Base-by-base conservation (phyloP, 2,329 filamentous ascomycete genomes). In the Cercospora nicotianae region DNA sequence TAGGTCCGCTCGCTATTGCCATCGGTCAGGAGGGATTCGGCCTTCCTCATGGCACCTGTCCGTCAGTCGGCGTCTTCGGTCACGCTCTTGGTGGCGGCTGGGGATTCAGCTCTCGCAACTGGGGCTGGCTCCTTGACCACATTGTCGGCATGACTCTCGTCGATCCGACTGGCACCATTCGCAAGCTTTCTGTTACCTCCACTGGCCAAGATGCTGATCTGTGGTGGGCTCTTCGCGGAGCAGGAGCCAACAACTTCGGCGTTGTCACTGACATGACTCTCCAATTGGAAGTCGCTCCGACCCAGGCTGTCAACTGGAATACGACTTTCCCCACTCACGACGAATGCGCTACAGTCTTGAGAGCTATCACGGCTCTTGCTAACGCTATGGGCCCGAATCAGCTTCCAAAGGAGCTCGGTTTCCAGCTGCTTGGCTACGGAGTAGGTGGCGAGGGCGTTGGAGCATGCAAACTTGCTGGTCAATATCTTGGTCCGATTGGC, bases 241-340 rank as follows among this genome's bases (percentile, higher is more conserved):
- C 70, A 28, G 67, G 70, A 7, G 63, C 70, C 6, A 71, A 70
- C 60, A 70, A 71, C 18, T 70, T 71, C 45, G 70, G 70, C 9
- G 66, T 68, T 3, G 66, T 71, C 3, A 68, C 68, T 3, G 39
- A 31, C 42, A 42, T 68, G 26, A 67, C 65, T 2, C 65, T 71
- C 16, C 28, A 39, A 3, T 39, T 70, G 8, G 36, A 42, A 28
- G 61, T 65, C 20, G 68, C 67, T 16, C 70, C 70, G 2, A 13
- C 23, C 16, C 63, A 65, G 60, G 33, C 65, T 20, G 59, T 71
- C 13, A 70, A 71, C 58, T 70, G 42, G 30, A 67, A 66, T 36
- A 68, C 66, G 3, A 60, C 66, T 16, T 65, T 70, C 28, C 42
- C 67, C 18, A 71, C 55, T 3, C 67, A 67, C 39, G 20, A 66